Evolutionary conservation across 306 rosid species (phyloP).

Genomic region (Castanea sativa): DNA sequence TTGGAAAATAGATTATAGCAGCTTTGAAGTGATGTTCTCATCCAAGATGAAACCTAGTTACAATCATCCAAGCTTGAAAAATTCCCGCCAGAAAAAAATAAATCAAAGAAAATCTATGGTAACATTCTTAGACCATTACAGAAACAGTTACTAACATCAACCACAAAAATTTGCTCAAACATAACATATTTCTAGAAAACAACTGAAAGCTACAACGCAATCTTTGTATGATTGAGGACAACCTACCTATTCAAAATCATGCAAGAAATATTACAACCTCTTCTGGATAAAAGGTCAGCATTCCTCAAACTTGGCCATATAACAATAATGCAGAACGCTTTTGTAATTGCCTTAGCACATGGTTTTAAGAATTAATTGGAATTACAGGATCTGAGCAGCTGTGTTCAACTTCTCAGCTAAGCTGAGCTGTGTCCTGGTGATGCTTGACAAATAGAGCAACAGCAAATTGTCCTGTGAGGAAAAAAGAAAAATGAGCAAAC

Average conservation of each 20-base stretch:
- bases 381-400: constrained; percentile 87
- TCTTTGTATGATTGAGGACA: constrained; percentile 4
- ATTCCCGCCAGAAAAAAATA: too few species aligned
- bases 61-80: too few species aligned
- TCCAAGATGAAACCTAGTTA: too few species aligned
- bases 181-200: constrained; percentile 12
- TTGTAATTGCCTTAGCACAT: constrained; percentile 2
- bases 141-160: background rate
- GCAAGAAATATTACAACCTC: constrained; percentile 22
- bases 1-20: background rate
- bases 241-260: constrained; percentile 28
- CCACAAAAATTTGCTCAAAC: background rate
- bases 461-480: constrained; percentile 74
- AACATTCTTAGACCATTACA: background rate
- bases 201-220: background rate
- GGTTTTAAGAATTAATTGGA: background rate
- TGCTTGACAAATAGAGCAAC: constrained; percentile 78
- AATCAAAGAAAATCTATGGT: background rate
- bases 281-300: background rate
- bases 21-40: background rate
- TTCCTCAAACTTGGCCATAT: constrained; percentile 13
- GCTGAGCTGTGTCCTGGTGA: constrained; percentile 83
- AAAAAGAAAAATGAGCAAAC: background rate
- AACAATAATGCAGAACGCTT: background rate
- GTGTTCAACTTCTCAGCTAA: constrained; percentile 93